phyloP scores from a whole-genome alignment of 2,329 filamentous ascomycete species.

The Magnaporthiopsis rhizophila region DNA sequence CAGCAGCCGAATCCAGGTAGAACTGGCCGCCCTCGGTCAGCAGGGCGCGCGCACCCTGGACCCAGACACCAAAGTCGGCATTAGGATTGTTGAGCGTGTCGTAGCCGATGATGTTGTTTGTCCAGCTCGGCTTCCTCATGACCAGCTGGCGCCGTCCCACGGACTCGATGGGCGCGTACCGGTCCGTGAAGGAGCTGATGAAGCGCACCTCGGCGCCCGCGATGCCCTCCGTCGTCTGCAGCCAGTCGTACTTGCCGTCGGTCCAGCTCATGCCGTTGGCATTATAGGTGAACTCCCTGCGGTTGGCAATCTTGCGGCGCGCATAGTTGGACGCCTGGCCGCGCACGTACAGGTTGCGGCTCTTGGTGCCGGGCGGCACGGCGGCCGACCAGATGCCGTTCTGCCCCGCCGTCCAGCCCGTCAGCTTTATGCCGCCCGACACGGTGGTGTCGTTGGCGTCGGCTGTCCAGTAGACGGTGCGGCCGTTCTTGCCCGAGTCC shows the following conservation, averaged over 20 bases:
- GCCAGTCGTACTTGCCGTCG: slow-evolving; percentile 9
- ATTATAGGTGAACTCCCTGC: slow-evolving; percentile 8
- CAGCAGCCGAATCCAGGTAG: slow-evolving; percentile 10
- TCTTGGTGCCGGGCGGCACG: slow-evolving; percentile 9
- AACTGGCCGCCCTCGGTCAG: slow-evolving; percentile 11
- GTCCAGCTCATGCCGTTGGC: slow-evolving; percentile 10
- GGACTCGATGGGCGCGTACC: slow-evolving; percentile 10
- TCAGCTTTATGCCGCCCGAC: slow-evolving; percentile 10
- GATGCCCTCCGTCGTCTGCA: slow-evolving; percentile 7
- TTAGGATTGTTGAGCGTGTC: slow-evolving; percentile 8
- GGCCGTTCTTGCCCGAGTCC: slow-evolving; percentile 10
- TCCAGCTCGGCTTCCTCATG: slow-evolving; percentile 11
- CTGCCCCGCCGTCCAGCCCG: slow-evolving; percentile 5
- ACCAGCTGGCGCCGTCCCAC: slow-evolving; percentile 8
- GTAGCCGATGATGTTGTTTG: slow-evolving; percentile 10
- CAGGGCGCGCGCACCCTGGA: slow-evolving; percentile 9
- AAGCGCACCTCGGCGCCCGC: slow-evolving; percentile 10
- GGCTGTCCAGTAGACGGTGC: slow-evolving; percentile 5
- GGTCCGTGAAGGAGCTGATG: slow-evolving; percentile 8
- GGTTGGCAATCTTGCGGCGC: slow-evolving; percentile 9
- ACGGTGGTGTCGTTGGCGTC: slow-evolving; percentile 6
- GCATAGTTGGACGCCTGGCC: slow-evolving; percentile 11
- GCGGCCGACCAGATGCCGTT: slow-evolving; percentile 10
- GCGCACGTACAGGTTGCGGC: slow-evolving; percentile 11
- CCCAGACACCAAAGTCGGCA: slow-evolving; percentile 11